These are phyloP conservation scores for Hypoxylon rickii DNA, from an alignment of 495 filamentous ascomycete genomes.

Conservation along the genomic window DNA sequence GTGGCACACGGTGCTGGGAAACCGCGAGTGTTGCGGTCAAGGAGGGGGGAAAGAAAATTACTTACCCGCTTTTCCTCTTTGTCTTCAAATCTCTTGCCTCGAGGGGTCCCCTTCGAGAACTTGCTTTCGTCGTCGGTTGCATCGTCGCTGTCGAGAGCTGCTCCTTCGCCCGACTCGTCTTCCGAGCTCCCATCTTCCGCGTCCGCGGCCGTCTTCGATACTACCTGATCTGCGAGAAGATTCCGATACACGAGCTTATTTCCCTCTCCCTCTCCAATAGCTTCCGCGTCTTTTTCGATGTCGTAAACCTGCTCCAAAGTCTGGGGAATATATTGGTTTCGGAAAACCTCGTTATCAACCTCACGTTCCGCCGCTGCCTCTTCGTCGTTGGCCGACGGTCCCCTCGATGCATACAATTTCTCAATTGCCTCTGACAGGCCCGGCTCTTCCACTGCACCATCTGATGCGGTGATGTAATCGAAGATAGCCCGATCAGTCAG, in stretches of 20 bases:
- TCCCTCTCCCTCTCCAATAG: conserved; percentile 71
- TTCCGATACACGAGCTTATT: conserved; percentile 78
- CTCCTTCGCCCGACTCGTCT: conserved; percentile 47
- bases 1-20: not conserved
- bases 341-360: conserved; percentile 87
- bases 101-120: conserved; percentile 69
- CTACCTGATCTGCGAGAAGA: conserved; percentile 72
- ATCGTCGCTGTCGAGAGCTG: conserved; percentile 54
- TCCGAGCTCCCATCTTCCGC: conserved; percentile 38
- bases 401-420: conserved; percentile 48
- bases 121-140: conserved; percentile 52
- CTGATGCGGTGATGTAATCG: conserved; percentile 70
- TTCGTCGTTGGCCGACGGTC: conserved; percentile 44
- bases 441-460: conserved; percentile 57
- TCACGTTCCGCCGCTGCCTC: conserved; percentile 57
- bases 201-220: conserved; percentile 41
- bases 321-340: conserved; percentile 93
- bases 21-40: not conserved
- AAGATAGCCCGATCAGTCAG: conserved; percentile 75
- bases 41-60: not conserved
- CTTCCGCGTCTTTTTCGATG: conserved; percentile 84
- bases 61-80: conserved; percentile 80
- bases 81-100: conserved; percentile 89
- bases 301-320: conserved; percentile 95
- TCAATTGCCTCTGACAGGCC: conserved; percentile 49